Evolutionary conservation across 805 yeast genomes (phyloP).

Genomic region (Ascoidea rubescens): DNA sequence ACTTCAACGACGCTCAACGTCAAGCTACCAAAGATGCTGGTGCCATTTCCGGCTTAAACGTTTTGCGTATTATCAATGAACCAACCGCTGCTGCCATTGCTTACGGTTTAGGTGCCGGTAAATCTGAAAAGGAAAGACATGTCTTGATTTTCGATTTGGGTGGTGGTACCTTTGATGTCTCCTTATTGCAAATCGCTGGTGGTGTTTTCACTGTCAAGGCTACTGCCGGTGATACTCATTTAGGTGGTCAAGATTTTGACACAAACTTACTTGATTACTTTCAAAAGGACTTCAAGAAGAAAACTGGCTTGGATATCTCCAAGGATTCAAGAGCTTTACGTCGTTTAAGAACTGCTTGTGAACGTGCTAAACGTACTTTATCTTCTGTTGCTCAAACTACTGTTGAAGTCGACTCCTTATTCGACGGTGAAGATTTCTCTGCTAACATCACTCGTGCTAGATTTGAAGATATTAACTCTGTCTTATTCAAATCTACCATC

Average conservation of each 20-base stretch:
- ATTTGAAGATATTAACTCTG: slow-evolving; percentile 91
- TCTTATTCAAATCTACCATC: slow-evolving; percentile 83
- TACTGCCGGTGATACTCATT: slow-evolving; percentile 98
- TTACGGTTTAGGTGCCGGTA: slow-evolving; percentile 93
- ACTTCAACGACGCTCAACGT: slow-evolving; percentile 70
- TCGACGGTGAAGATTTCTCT: slow-evolving; percentile 91
- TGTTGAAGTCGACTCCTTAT: slow-evolving; percentile 90
- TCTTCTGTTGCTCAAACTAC: slow-evolving; percentile 94
- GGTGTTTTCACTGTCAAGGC: slow-evolving; percentile 97
- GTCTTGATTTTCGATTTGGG: slow-evolving; percentile 91
- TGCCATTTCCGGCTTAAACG: slow-evolving; percentile 69
- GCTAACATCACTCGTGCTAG: slow-evolving; percentile 93
- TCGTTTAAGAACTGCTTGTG: slow-evolving; percentile 98
- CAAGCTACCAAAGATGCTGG: slow-evolving; percentile 78
- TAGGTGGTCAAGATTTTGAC: slow-evolving; percentile 99
- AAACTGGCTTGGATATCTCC: slow-evolving; percentile 84
- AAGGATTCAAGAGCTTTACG: slow-evolving; percentile 90
- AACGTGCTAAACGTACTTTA: slow-evolving; percentile 97
- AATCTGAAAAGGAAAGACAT: slow-evolving; percentile 68
- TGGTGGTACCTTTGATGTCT: slow-evolving; percentile 99
- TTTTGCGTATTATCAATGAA: slow-evolving; percentile 64
- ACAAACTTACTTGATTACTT: slow-evolving; percentile 89
- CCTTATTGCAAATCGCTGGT: slow-evolving; percentile 82
- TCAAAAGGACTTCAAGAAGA: slow-evolving; percentile 89
- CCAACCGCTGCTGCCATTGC: slow-evolving; percentile 98